Evolutionary conservation across 768 basidiomycete species (phyloP).

Genomic region (Coprinopsis strossmayeri): DNA sequence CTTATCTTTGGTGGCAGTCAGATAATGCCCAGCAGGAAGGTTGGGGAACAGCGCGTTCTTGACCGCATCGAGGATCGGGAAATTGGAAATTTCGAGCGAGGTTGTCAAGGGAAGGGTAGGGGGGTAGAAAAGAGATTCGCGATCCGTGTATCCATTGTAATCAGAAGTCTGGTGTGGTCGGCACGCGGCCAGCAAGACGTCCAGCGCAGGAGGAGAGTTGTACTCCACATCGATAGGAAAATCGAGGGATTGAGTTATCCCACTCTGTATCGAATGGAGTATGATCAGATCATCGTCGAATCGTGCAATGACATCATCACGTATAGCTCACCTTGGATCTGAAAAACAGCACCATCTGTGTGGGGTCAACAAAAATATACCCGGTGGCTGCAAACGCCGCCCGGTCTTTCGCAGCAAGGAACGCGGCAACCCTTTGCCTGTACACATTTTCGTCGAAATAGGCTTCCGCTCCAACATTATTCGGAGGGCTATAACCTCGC

Average conservation of each 20-base stretch:
- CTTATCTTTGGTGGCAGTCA: slow-evolving; percentile 60
- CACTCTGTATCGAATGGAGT: slow-evolving; percentile 41
- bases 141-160: slow-evolving; percentile 46
- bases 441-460: slow-evolving; percentile 45
- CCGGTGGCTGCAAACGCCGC: slow-evolving; percentile 59
- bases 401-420: slow-evolving; percentile 53
- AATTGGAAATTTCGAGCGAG: slow-evolving; percentile 74
- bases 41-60: slow-evolving; percentile 67
- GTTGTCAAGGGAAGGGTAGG: slow-evolving; percentile 65
- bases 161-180: slow-evolving; percentile 55
- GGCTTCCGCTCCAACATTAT: slow-evolving; percentile 20
- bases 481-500: slow-evolving; percentile 21
- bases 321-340: slow-evolving; percentile 64
- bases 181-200: slow-evolving; percentile 72
- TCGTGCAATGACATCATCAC: background rate
- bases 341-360: slow-evolving; percentile 68
- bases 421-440: slow-evolving; percentile 44
- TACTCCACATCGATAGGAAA: slow-evolving; percentile 77
- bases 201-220: slow-evolving; percentile 68
- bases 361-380: slow-evolving; percentile 63
- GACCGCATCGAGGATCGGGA: slow-evolving; percentile 75
- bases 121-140: slow-evolving; percentile 69
- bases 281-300: background rate
- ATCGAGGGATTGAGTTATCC: slow-evolving; percentile 73
- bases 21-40: slow-evolving; percentile 61